Base-by-base conservation (phyloP, 768 basidiomycete genomes). In the Lentinula detonsa region DNA sequence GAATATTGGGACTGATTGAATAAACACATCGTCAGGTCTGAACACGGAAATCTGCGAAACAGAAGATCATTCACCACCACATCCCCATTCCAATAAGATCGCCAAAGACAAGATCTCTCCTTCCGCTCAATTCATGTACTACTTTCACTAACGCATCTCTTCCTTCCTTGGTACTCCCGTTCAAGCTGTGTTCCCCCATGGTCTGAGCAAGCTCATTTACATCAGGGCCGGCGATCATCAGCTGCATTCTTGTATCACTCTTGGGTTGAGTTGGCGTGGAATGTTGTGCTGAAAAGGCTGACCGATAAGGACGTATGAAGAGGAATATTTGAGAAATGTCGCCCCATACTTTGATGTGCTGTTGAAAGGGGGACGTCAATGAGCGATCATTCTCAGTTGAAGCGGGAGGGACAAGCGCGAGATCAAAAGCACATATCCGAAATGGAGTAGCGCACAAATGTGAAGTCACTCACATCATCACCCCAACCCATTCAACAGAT, bases 1-100 rank as follows among this genome's bases (percentile, higher is more conserved):
- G 34, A 11, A 68, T 66, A 52, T 66, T 67, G 2, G 65, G 63
- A 50, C 65, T 53, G 1, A 34, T 8, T 5, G 5, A 13, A 18
- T 37, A 11, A 31, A 11, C 11, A 15, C 37, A 23, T 23, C 18
- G 39, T 46, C 42, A 46, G 9, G 10, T n/a, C 40, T 15, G 10
- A 6, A 48, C 13, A 33, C 28, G 33, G 23, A 18, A 21, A 15
- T 43, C 13, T 13, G 13, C 7, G 6, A n/a, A 34, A 23, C 23
- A 13, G 37, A 34, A 39, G 13, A 34, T 7, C 13, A 62, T 50
- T 42, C 43, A 49, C 48, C 54, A 28, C 45, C 53, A 46, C 6
- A 59, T 28, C 7, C 43, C 35, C 13, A 46, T 34, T 55, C 56
- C 56, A 10, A 43, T 48, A 15, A 51, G 34, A 15, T 64, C 53